phyloP scores from a whole-genome alignment of 2,329 filamentous ascomycete genomes.

The Phaeophleospora eucalypticola region DNA sequence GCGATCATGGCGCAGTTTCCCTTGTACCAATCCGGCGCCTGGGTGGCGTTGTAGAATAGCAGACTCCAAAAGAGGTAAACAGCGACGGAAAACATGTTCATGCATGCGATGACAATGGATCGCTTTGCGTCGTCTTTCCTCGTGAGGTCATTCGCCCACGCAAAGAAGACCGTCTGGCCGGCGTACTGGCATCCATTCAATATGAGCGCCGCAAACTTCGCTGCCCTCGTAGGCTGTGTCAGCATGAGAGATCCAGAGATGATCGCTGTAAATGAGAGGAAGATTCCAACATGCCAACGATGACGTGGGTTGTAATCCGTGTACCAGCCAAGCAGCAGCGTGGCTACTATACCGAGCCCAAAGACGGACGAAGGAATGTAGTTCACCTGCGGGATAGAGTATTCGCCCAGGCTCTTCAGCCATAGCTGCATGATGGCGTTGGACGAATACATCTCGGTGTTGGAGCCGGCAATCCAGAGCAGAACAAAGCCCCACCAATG shows the following conservation, averaged over 20 bases:
- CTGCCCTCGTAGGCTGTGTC: constrained; percentile 17
- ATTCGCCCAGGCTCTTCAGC: constrained; percentile 21
- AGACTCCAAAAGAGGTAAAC: constrained; percentile 28
- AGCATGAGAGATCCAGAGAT: constrained; percentile 25
- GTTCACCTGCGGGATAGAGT: constrained; percentile 22
- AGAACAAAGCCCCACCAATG: constrained; percentile 29
- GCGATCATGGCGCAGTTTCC: constrained; percentile 28
- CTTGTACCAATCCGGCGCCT: constrained; percentile 26
- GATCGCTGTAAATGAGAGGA: constrained; percentile 26
- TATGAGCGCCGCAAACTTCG: constrained; percentile 25
- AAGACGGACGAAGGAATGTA: constrained; percentile 26
- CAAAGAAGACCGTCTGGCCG: constrained; percentile 26
- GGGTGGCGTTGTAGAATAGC: constrained; percentile 27
- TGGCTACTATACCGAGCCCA: constrained; percentile 25
- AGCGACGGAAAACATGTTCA: constrained; percentile 28
- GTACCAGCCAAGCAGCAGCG: constrained; percentile 26
- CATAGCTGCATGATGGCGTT: constrained; percentile 28
- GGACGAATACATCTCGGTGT: constrained; percentile 27
- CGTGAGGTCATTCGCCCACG: constrained; percentile 27
- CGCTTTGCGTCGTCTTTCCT: constrained; percentile 25
- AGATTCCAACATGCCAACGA: constrained; percentile 26
- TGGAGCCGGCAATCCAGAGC: constrained; percentile 27
- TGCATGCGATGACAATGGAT: constrained; percentile 22
- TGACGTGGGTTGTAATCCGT: constrained; percentile 22
- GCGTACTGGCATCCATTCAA: constrained; percentile 27